These are phyloP conservation scores for Sonneratia alba DNA, from an alignment of 345 rosid species.

Conservation along the genomic window DNA sequence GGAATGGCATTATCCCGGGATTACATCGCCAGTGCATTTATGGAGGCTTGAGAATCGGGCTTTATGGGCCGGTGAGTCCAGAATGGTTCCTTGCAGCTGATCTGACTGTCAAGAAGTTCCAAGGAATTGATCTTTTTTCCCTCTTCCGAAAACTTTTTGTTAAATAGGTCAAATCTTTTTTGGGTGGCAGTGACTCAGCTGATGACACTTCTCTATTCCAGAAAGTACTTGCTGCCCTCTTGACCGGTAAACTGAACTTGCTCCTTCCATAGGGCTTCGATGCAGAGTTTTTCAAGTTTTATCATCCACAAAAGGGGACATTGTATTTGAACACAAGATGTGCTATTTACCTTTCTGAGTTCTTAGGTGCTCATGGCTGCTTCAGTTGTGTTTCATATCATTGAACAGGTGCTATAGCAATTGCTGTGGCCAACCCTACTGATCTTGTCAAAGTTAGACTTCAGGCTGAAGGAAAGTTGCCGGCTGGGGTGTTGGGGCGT, in stretches of 20 bases:
- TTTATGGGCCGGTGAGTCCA: constrained; percentile 80
- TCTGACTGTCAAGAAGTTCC: constrained; percentile 3
- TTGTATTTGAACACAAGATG: background rate
- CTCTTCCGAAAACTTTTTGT: constrained; percentile 13
- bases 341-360: background rate
- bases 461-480: constrained; percentile 89
- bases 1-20: constrained; percentile 91
- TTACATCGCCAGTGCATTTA: constrained; percentile 84
- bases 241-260: constrained; percentile 49
- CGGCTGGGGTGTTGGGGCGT: constrained; percentile 77
- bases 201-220: constrained; percentile 78
- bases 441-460: constrained; percentile 93
- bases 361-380: background rate
- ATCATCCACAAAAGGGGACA: background rate
- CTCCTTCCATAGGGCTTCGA: constrained; percentile 7
- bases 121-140: constrained; percentile 6
- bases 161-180: constrained; percentile 71
- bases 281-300: background rate
- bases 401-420: constrained; percentile 79
- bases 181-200: constrained; percentile 70
- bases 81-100: constrained; percentile 8
- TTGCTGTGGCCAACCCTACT: constrained; percentile 86
- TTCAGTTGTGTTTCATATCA: constrained; percentile 1
- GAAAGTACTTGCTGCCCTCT: constrained; percentile 77
- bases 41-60: constrained; percentile 87